Percentiles rank a stretch among this genome's conserved stretches.
These are phyloP conservation scores for Ambrosiella cleistominuta DNA, from an alignment of 2,329 filamentous ascomycete genomes.

Conservation along the genomic window DNA sequence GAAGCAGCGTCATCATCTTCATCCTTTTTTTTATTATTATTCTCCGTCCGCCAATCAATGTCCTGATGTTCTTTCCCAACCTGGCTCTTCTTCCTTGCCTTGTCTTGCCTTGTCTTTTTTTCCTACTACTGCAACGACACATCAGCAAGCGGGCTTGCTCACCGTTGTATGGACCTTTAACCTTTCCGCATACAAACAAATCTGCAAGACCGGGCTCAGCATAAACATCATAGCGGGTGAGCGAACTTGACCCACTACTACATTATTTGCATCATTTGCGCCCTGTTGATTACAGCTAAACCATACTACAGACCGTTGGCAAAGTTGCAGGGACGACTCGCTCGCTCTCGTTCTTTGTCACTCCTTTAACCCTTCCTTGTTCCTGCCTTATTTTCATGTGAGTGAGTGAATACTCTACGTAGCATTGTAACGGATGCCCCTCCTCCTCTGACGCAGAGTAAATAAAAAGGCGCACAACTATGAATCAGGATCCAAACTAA, in stretches of 20 bases:
- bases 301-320: background rate
- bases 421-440: background rate
- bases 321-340: background rate
- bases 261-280: too few species aligned
- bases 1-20: background rate
- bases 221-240: background rate
- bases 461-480: background rate
- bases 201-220: background rate
- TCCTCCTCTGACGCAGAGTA: background rate
- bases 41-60: conserved; percentile 1
- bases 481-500: background rate
- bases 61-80: background rate
- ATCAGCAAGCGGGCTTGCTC: background rate
- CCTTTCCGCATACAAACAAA: background rate
- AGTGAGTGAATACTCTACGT: background rate
- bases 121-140: background rate
- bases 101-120: background rate
- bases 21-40: background rate
- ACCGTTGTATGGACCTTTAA: background rate
- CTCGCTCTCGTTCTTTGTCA: too few species aligned
- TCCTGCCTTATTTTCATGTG: background rate
- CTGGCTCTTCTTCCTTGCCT: background rate
- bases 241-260: background rate
- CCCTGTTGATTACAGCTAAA: background rate
- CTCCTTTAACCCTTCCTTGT: background rate